Conservation (phyloP, 2,329 filamentous ascomycete genomes). For the Chrysosporium keratinophilum region DNA sequence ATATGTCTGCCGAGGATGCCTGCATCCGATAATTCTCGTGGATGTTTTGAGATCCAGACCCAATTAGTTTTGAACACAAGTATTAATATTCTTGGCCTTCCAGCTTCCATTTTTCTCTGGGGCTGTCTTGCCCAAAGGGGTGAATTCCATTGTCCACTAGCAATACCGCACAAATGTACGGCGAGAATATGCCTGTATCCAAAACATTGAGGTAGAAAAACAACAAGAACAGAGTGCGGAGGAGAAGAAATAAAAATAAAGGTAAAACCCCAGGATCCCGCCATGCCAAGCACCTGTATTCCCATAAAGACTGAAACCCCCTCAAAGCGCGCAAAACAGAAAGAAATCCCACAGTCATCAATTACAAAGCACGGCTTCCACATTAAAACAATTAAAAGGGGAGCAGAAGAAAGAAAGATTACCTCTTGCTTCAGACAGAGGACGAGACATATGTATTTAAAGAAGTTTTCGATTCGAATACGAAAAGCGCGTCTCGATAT, state of each 20-base stretch:
- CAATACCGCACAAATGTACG: neutral
- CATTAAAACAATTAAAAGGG: neutral
- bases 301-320: neutral
- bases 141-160: neutral
- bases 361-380: constrained; percentile 3
- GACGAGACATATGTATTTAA: neutral
- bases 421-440: neutral
- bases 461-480: neutral
- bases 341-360: neutral
- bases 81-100: neutral
- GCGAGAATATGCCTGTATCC: neutral
- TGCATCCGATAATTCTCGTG: too few relatives aligned
- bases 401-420: constrained; percentile 1
- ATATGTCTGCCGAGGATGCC: too few relatives aligned
- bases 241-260: neutral
- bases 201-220: neutral
- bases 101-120: neutral
- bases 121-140: neutral
- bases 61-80: neutral
- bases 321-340: constrained; percentile 6
- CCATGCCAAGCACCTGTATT: neutral
- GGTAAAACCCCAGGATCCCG: neutral
- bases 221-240: neutral
- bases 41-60: neutral
- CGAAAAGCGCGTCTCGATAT: neutral